Percentiles rank a stretch among this genome's conserved stretches.
phyloP scores from a whole-genome alignment of 2,329 filamentous ascomycete species.

The Ophiostoma ulmi region DNA sequence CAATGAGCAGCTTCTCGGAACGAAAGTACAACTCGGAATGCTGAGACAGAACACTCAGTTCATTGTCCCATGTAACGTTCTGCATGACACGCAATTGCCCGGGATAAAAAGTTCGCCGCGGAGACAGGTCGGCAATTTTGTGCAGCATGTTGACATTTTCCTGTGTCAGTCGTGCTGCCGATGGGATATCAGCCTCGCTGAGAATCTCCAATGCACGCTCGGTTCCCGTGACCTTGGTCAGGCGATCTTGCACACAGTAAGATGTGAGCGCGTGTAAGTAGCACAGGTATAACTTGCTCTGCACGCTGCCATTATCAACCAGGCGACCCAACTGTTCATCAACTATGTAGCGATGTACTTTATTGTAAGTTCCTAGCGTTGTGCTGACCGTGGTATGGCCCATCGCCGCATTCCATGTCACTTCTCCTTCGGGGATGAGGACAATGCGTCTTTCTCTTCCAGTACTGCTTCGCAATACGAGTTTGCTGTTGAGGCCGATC shows the following conservation, averaged over 20 bases:
- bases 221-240: constrained; percentile 48
- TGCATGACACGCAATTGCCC: constrained; percentile 43
- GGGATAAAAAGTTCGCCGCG: constrained; percentile 44
- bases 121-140: constrained; percentile 41
- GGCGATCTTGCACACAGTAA: constrained; percentile 44
- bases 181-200: constrained; percentile 44
- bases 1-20: constrained; percentile 37
- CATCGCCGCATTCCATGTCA: neutral
- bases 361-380: constrained; percentile 20
- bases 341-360: constrained; percentile 43
- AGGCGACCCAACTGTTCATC: constrained; percentile 48
- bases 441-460: neutral
- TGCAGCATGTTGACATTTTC: constrained; percentile 36
- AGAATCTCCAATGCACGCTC: constrained; percentile 50
- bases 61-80: constrained; percentile 39
- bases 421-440: constrained; percentile 5
- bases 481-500: constrained; percentile 45
- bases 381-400: constrained; percentile 28
- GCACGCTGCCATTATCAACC: constrained; percentile 44
- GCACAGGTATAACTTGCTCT: constrained; percentile 47
- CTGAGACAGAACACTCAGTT: constrained; percentile 41
- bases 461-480: constrained; percentile 40
- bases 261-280: constrained; percentile 54
- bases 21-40: constrained; percentile 39
- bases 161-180: constrained; percentile 40